Evolutionary conservation across 139 green algal genomes (phyloP).

Genomic region (Micractinium sp.): DNA sequence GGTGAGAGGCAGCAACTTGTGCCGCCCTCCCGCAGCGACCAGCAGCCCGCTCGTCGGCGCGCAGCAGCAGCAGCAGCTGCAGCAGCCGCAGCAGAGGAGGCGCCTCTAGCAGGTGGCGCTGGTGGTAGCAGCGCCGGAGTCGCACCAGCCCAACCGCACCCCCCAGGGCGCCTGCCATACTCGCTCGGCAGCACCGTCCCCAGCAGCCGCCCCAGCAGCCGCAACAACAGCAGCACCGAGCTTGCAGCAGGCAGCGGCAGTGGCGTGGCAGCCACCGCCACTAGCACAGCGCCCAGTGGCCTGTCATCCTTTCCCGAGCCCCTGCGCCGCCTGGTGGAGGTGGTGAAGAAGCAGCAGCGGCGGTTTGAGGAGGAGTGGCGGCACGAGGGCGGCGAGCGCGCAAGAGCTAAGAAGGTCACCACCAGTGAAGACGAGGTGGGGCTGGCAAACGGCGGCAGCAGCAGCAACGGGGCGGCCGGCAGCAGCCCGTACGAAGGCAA

Average conservation of each 20-base stretch:
- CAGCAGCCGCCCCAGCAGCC: neutral
- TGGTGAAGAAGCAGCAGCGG: neutral
- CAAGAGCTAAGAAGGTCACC: neutral
- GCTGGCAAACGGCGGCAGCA: neutral
- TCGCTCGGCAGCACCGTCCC: neutral
- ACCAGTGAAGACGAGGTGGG: neutral
- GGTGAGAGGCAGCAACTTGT: constrained; percentile 30
- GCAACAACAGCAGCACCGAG: neutral
- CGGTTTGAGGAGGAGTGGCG: neutral
- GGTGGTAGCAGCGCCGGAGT: neutral
- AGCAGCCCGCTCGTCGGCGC: constrained; percentile 11
- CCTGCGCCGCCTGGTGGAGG: neutral
- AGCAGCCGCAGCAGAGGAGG: neutral
- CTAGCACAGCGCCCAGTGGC: neutral
- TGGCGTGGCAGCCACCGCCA: neutral
- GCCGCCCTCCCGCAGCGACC: constrained; percentile 25
- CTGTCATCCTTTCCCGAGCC: neutral
- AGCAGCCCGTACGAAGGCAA: too few species aligned
- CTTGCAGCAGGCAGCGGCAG: neutral
- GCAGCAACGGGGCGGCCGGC: neutral
- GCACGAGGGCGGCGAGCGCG: neutral
- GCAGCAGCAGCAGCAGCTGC: neutral
- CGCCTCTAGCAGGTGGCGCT: neutral
- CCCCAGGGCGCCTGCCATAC: constrained; percentile 16
- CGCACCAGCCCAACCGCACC: neutral